These are phyloP conservation scores for Stagonosporopsis tanaceti DNA, from an alignment of 2,329 filamentous ascomycete genomes.

Conservation along the genomic window DNA sequence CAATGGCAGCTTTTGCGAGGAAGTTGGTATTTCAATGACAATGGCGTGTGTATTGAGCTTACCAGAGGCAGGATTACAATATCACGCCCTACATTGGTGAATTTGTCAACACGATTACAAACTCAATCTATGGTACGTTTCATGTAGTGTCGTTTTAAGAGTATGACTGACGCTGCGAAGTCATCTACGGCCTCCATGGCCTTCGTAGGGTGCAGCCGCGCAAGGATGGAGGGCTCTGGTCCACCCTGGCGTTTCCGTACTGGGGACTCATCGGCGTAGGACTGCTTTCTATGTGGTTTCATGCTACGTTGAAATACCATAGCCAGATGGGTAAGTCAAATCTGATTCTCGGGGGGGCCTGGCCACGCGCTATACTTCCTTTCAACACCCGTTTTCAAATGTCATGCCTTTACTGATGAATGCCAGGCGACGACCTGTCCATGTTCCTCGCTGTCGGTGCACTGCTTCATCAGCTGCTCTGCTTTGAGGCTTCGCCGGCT, in stretches of 20 bases:
- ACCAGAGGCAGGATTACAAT: constrained; percentile 59
- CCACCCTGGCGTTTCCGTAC: constrained; percentile 50
- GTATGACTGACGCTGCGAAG: constrained; percentile 25
- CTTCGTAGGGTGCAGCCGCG: constrained; percentile 36
- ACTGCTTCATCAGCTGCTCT: constrained; percentile 61
- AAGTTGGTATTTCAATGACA: constrained; percentile 21
- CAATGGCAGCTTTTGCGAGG: constrained; percentile 46
- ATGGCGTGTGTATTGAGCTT: neutral
- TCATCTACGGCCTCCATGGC: constrained; percentile 48
- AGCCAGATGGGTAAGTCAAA: constrained; percentile 54
- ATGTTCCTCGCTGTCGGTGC: constrained; percentile 64
- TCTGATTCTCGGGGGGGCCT: too few relatives aligned
- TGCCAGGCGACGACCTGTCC: constrained; percentile 63
- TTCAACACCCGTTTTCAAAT: too few relatives aligned
- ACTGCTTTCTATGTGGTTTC: constrained; percentile 53
- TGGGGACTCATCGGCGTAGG: constrained; percentile 55
- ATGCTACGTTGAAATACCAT: constrained; percentile 56
- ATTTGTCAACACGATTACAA: constrained; percentile 63
- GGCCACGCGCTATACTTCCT: too few relatives aligned
- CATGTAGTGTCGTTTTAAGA: too few relatives aligned
- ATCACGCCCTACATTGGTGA: constrained; percentile 62
- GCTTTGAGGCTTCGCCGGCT: constrained; percentile 45
- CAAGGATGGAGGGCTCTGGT: constrained; percentile 41
- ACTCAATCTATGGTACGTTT: constrained; percentile 57
- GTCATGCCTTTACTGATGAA: constrained; percentile 3